Base-by-base conservation (phyloP, 257 asterid species). In the Orobanche coerulescens region DNA sequence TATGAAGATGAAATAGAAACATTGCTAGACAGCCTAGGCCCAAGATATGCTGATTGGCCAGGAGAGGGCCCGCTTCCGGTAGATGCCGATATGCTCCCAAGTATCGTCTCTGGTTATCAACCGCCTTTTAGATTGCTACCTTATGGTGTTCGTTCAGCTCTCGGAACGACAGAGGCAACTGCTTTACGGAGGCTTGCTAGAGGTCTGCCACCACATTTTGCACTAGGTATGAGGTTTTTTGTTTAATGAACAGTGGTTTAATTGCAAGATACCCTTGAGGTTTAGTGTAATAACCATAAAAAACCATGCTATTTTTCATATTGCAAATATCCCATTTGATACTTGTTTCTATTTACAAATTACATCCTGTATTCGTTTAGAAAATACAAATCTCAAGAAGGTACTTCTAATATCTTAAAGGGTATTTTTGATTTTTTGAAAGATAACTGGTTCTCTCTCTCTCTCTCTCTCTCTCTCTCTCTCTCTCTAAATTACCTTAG, bases 21-120 rank as follows among this genome's bases (percentile, higher is more conserved):
- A 39, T 75, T 89, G 50, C 76, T 93, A 71, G 88, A 86, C 64
- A 65, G 82, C 64, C 79, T 93, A 58, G 98, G 98, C 33, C 97
- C 95, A 16, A 80, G 98, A 63, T 93, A 82, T 68, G 70, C 63
- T 31, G 98, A 89, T 76, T 93, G 98, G 98, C 91, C 95, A 0
- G 97, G 98, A 74, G 76, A 75, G 13, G 95, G 79, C 6, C 98
- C 98, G 49, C 84, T 84, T 64, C 97, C 98, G 1, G 85, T 93
- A 8, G 98, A 93, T 81, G 98, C 97, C 2, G 98, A 93, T 84
- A 80, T 93, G 71, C 95, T 93, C 37, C 88, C 97, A 1, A 88
- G 94, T 50, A 64, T 78, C 15, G 42, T 86, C 62, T 75, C 91
- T 23, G 85, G 83, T 50, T 93, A 78, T 76, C 78, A 76, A 53